Conservation (phyloP, 352 stramenopile species). For the Pythium graminicola region DNA sequence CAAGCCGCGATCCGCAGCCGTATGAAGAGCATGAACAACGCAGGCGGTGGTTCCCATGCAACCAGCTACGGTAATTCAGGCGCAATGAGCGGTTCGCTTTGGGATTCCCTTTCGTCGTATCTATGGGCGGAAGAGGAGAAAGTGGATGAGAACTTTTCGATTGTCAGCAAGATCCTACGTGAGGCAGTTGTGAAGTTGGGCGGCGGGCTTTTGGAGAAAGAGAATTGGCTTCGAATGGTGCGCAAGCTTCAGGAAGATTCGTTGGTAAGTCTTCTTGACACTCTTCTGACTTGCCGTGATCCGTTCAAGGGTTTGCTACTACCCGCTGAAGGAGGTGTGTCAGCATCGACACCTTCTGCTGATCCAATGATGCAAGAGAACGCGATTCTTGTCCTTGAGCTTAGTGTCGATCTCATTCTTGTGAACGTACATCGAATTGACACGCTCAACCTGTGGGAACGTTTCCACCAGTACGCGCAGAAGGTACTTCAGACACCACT, state of each 20-base stretch:
- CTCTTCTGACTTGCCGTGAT: slow-evolving; percentile 63
- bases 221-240: slow-evolving; percentile 81
- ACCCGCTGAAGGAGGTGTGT: slow-evolving; percentile 26
- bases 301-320: slow-evolving; percentile 74
- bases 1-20: slow-evolving; percentile 75
- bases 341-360: slow-evolving; percentile 14
- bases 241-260: slow-evolving; percentile 65
- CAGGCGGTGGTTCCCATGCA: slow-evolving; percentile 33
- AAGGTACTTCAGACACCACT: slow-evolving; percentile 66
- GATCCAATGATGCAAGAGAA: slow-evolving; percentile 88
- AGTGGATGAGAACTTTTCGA: slow-evolving; percentile 67
- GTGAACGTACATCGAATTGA: slow-evolving; percentile 78
- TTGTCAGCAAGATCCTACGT: slow-evolving; percentile 74
- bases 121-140: slow-evolving; percentile 82
- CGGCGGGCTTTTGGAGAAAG: slow-evolving; percentile 71
- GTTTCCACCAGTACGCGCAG: slow-evolving; percentile 76
- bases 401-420: slow-evolving; percentile 79
- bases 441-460: slow-evolving; percentile 65
- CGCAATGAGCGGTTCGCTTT: slow-evolving; percentile 48
- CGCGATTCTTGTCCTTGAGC: slow-evolving; percentile 79
- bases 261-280: slow-evolving; percentile 61
- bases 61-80: slow-evolving; percentile 15
- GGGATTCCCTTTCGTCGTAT: slow-evolving; percentile 79
- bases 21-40: slow-evolving; percentile 70
- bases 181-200: slow-evolving; percentile 66